These are phyloP conservation scores for Pseudonitzschia pungens DNA, from an alignment of 108 stramenopile species.

Conservation along the genomic window DNA sequence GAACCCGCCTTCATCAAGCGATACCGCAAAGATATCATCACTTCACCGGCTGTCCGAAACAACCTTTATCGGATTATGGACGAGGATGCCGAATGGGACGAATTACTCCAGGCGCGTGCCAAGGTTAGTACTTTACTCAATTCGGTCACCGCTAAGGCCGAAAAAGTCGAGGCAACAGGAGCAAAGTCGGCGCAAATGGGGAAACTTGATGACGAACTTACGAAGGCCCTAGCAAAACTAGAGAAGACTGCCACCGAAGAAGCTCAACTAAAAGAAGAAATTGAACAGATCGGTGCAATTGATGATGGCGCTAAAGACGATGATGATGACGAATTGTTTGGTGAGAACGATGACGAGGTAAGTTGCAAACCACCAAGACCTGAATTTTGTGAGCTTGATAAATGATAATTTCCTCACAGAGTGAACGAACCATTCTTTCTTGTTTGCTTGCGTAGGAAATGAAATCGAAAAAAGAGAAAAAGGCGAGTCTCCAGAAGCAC, in stretches of 20 bases:
- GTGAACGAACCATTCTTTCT: neutral
- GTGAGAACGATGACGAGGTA: slow-evolving; percentile 66
- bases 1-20: slow-evolving; percentile 83
- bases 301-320: slow-evolving; percentile 27
- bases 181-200: slow-evolving; percentile 37
- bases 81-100: slow-evolving; percentile 83
- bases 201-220: slow-evolving; percentile 52
- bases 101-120: slow-evolving; percentile 55
- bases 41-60: slow-evolving; percentile 67
- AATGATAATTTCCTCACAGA: neutral
- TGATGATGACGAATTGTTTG: slow-evolving; percentile 64
- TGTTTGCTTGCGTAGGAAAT: slow-evolving; percentile 29
- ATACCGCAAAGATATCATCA: slow-evolving; percentile 74
- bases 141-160: slow-evolving; percentile 23
- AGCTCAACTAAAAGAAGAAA: slow-evolving; percentile 51
- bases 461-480: slow-evolving; percentile 52
- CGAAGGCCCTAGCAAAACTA: slow-evolving; percentile 50
- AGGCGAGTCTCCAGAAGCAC: slow-evolving; percentile 47
- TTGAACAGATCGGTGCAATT: slow-evolving; percentile 49
- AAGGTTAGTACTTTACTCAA: slow-evolving; percentile 65
- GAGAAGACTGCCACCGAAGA: slow-evolving; percentile 64
- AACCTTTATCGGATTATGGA: slow-evolving; percentile 81
- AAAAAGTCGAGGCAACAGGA: slow-evolving; percentile 38
- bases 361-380: slow-evolving; percentile 9
- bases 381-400: neutral